Base-by-base conservation (phyloP, 768 basidiomycete genomes). In the Auriculariales sp. region DNA sequence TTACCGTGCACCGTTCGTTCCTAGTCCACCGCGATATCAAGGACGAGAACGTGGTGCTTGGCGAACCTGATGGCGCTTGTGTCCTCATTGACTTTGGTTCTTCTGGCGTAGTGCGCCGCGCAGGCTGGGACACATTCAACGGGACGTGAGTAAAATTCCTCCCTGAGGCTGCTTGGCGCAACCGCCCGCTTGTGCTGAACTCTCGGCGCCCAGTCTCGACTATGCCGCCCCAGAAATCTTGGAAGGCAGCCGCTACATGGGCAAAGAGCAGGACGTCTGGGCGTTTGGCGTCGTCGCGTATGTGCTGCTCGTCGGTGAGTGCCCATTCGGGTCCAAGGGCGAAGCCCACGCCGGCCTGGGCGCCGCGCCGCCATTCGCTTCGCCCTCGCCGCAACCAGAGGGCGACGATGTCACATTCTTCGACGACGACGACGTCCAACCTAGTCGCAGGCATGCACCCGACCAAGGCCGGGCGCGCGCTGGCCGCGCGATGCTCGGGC, bases 191-290 rank as follows among this genome's bases (percentile, higher is more conserved):
- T n/a, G n/a, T n/a, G n/a, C n/a, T n/a, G n/a, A n/a, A n/a, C n/a
- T n/a, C n/a, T n/a, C n/a, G n/a, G n/a, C n/a, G 22, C 35, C 47
- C 53, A 90, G 88, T 15, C 68, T 91, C 57, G 91, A 94, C 63
- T 98, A 97, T 61, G 94, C 94, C 14, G 89, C 87, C 7, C 95
- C 94, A 32, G 94, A 99, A 64, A 98, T 99, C 50, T 67, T 99
- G 28, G 81, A 90, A 15, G 94, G 94, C 3, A 91, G 95, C 61
- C 77, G 87, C 46, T 99, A 99, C 63, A 75, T 85, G 55, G 95
- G 94, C 30, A 93, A 92, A 60, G 91, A 94, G 61, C 93, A 97
- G 64, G 94, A 99, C 57, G 86, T 97, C 2, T 99, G 94, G 93
- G 94, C 94, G 0, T 87, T 94, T 53, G 94, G 94, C 12, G 92